Percentiles rank a stretch among this genome's conserved stretches.
phyloP scores from a whole-genome alignment of 805 yeast genomes.

The Starmera dryadoides region DNA sequence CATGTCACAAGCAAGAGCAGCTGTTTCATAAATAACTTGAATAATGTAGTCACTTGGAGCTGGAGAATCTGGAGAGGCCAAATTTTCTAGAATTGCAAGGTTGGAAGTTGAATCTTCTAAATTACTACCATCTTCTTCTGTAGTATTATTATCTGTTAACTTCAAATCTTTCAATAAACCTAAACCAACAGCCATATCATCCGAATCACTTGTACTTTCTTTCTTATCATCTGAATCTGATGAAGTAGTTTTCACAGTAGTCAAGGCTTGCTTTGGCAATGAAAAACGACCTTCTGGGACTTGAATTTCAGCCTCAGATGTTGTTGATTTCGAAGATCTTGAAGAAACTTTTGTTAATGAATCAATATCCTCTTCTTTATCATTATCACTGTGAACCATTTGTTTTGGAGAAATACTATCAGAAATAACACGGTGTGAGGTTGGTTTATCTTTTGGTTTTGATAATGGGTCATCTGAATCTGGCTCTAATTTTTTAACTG shows the following conservation, averaged over 20 bases:
- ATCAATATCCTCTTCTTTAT: conserved; percentile 6
- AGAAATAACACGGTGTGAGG: too few species aligned
- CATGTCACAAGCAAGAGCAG: conserved; percentile 55
- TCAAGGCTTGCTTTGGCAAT: conserved; percentile 4
- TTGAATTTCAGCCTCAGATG: conserved; percentile 8
- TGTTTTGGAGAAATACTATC: conserved; percentile 1
- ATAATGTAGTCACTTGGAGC: conserved; percentile 49
- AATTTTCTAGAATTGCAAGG: conserved; percentile 45
- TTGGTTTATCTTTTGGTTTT: neutral
- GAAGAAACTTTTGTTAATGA: conserved; percentile 2
- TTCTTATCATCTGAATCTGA: conserved; percentile 16
- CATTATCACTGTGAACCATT: conserved; percentile 1
- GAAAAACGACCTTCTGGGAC: conserved; percentile 18
- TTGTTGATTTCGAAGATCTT: conserved; percentile 5
- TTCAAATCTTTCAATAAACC: conserved; percentile 14
- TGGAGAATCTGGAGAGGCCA: conserved; percentile 48
- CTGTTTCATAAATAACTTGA: conserved; percentile 54
- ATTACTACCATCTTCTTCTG: conserved; percentile 10
- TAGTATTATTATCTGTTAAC: conserved; percentile 12
- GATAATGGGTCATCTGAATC: conserved; percentile 8
- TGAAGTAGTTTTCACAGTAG: conserved; percentile 1
- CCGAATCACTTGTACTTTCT: conserved; percentile 18
- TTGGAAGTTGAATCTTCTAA: conserved; percentile 1
- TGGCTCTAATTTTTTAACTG: too few species aligned
- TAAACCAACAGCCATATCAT: conserved; percentile 18